These are phyloP conservation scores for Scheffersomyces insectosa DNA, from an alignment of 1,139 yeast species.

Conservation along the genomic window DNA sequence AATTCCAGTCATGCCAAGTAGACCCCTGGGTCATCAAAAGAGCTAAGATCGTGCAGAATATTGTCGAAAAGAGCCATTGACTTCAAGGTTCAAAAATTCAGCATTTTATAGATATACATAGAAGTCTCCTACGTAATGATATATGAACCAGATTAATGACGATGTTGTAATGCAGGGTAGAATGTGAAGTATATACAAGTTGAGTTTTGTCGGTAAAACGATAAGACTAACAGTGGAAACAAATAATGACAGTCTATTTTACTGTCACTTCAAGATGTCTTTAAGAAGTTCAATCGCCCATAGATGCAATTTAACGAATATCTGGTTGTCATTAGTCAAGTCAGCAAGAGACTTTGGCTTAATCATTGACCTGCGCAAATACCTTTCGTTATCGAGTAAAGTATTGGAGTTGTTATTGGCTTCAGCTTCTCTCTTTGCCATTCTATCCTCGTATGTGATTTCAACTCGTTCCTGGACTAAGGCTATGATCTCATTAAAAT, in stretches of 20 bases:
- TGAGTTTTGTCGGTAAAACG: too few relatives aligned
- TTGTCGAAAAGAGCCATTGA: neutral
- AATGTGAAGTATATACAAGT: neutral
- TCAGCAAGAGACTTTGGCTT: constrained; percentile 62
- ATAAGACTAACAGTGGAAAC: too few relatives aligned
- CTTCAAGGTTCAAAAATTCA: neutral
- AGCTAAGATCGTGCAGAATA: neutral
- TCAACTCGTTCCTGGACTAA: constrained; percentile 49
- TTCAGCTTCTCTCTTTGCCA: constrained; percentile 4
- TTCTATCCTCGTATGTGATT: neutral
- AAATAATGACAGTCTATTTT: neutral
- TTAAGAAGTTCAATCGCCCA: constrained; percentile 58
- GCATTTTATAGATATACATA: too few relatives aligned
- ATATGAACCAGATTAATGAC: too few relatives aligned
- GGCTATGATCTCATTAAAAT: constrained; percentile 52
- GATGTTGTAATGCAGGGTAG: neutral
- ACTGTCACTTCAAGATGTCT: constrained; percentile 15
- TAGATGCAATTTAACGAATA: constrained; percentile 66
- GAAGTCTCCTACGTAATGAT: too few relatives aligned
- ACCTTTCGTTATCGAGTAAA: constrained; percentile 51
- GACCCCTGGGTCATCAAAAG: constrained; percentile 13
- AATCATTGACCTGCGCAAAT: constrained; percentile 50
- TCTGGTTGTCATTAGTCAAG: constrained; percentile 56
- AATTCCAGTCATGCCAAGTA: constrained; percentile 5
- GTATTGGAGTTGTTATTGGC: constrained; percentile 6